These are phyloP conservation scores for Nymphaea colorata DNA, from an alignment of 164 flowering plant species.

Conservation along the genomic window DNA sequence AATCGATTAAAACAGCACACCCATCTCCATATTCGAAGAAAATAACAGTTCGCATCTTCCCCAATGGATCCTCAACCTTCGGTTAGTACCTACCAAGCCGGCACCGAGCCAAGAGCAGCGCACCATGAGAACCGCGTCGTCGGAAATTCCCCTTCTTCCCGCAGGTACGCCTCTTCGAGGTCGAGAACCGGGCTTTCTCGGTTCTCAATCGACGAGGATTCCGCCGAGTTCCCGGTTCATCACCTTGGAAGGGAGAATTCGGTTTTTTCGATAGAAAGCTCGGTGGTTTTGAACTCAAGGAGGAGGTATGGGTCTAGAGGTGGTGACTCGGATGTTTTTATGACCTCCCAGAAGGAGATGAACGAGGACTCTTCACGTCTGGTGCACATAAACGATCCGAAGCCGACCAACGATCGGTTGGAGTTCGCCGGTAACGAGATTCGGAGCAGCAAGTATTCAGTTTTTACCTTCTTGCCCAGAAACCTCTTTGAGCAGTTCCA, in stretches of 20 bases:
- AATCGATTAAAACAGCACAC: slow-evolving; percentile 2
- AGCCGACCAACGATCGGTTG: slow-evolving; percentile 53
- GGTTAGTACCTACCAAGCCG: neutral
- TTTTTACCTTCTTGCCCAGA: slow-evolving; percentile 71
- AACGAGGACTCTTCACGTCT: slow-evolving; percentile 77
- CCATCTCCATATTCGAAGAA: slow-evolving; percentile 1
- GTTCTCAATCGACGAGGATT: slow-evolving; percentile 12
- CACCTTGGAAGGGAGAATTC: slow-evolving; percentile 1
- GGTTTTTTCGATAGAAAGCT: slow-evolving; percentile 1
- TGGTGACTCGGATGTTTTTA: slow-evolving; percentile 43
- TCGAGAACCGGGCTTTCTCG: neutral
- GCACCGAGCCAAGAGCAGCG: slow-evolving; percentile 6
- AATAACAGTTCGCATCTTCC: neutral
- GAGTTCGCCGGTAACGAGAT: slow-evolving; percentile 71
- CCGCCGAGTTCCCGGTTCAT: slow-evolving; percentile 2
- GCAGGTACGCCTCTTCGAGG: slow-evolving; percentile 26
- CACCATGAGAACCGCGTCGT: slow-evolving; percentile 6
- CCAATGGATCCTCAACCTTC: slow-evolving; percentile 4
- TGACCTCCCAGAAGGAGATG: slow-evolving; percentile 65
- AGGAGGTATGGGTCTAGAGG: slow-evolving; percentile 48
- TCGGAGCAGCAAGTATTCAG: slow-evolving; percentile 58
- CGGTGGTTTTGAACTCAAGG: slow-evolving; percentile 16
- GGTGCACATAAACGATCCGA: slow-evolving; percentile 54
- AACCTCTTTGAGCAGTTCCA: slow-evolving; percentile 94
- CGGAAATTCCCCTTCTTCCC: slow-evolving; percentile 21